Evolutionary conservation across 129 eudicot species (phyloP).

Genomic region (Flaveria trinervia): DNA sequence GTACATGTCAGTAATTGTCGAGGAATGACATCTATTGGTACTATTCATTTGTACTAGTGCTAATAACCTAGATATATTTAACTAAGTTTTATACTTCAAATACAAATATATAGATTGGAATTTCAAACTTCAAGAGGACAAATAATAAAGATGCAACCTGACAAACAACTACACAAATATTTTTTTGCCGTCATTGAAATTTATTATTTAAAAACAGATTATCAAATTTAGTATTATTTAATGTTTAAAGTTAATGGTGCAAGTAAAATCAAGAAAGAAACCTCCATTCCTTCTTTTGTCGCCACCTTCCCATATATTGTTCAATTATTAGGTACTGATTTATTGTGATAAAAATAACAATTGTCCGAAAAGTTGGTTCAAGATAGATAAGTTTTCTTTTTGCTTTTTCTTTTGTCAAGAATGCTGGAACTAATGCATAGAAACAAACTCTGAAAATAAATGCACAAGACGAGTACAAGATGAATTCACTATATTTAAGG

Average conservation of each 20-base stretch:
- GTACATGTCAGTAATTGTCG: too few relatives aligned
- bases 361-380: too few relatives aligned
- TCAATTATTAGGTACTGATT: conserved; percentile 24
- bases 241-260: conserved; percentile 30
- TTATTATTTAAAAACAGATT: conserved; percentile 14
- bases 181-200: conserved; percentile 11
- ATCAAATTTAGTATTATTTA: conserved; percentile 3
- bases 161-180: conserved; percentile 33
- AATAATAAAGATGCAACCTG: conserved; percentile 21
- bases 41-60: too few relatives aligned
- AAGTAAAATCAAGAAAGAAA: conserved; percentile 42
- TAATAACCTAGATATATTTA: too few relatives aligned
- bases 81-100: neutral
- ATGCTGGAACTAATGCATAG: too few relatives aligned
- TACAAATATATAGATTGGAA: conserved; percentile 7
- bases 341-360: neutral
- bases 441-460: too few relatives aligned
- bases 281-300: conserved; percentile 39
- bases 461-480: too few relatives aligned
- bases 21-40: too few relatives aligned
- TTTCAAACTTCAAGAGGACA: conserved; percentile 1
- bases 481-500: too few relatives aligned
- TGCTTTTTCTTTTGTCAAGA: too few relatives aligned
- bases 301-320: conserved; percentile 23
- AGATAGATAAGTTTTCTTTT: too few relatives aligned